Conservation (phyloP, 2,329 filamentous ascomycete genomes). For the Cercospora zeae-maydis region DNA sequence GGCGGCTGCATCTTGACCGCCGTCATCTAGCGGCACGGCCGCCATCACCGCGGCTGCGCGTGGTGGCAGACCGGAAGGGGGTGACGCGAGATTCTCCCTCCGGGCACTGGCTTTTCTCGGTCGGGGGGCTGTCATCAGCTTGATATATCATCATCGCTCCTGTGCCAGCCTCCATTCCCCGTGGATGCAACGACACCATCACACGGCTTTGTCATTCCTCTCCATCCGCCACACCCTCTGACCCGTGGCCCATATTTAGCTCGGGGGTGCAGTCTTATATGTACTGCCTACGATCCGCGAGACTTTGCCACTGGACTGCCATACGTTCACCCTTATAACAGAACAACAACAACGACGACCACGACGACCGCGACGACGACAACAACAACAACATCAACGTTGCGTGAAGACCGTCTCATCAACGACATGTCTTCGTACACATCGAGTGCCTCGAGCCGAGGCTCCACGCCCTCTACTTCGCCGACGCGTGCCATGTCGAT, state of each 20-base stretch:
- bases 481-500: conserved; percentile 20
- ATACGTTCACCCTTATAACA: too few species aligned
- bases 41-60: background rate
- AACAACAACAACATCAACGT: background rate
- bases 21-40: background rate
- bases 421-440: conserved; percentile 15
- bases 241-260: conserved; percentile 15
- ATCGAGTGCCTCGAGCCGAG: conserved; percentile 10
- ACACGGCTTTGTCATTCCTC: conserved; percentile 16
- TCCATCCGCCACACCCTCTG: conserved; percentile 10
- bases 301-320: background rate
- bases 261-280: conserved; percentile 12
- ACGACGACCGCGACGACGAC: background rate
- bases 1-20: conserved; percentile 1
- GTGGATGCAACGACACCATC: conserved; percentile 8
- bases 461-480: conserved; percentile 13
- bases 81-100: conserved; percentile 11
- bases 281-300: conserved; percentile 9
- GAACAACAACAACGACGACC: too few species aligned
- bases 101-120: background rate
- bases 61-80: background rate
- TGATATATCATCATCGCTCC: conserved; percentile 15
- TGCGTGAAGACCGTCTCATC: background rate
- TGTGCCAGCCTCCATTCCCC: conserved; percentile 11
- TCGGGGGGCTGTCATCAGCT: background rate